Percentiles rank a stretch among this genome's conserved stretches.
Evolutionary conservation across 306 rosid genomes (phyloP).

Genomic region (Carpinus viminea): DNA sequence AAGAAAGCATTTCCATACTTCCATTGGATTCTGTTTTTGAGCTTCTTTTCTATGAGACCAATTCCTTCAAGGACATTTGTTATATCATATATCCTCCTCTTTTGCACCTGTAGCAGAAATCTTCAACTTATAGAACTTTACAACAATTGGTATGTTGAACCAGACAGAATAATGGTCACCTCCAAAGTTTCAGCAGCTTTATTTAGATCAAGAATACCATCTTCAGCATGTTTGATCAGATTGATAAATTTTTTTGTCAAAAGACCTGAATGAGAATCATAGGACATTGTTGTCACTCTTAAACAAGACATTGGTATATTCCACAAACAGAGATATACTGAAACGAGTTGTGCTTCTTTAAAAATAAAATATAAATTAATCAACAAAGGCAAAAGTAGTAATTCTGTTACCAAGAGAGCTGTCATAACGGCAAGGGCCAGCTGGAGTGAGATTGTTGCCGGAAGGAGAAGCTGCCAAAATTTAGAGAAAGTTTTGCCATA

Average conservation of each 20-base stretch:
- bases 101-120: constrained; percentile 72
- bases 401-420: constrained; percentile 79
- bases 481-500: constrained; percentile 13
- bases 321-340: not conserved
- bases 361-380: not conserved
- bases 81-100: constrained; percentile 96
- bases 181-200: constrained; percentile 94
- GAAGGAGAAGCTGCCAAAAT: constrained; percentile 82
- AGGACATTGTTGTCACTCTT: constrained; percentile 26
- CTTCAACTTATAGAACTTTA: constrained; percentile 30
- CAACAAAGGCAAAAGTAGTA: constrained; percentile 20
- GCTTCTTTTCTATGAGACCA: constrained; percentile 98
- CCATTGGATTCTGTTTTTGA: constrained; percentile 97
- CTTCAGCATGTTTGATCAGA: constrained; percentile 92
- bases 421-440: constrained; percentile 97
- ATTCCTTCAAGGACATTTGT: constrained; percentile 99
- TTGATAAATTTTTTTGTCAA: constrained; percentile 91
- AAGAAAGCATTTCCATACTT: constrained; percentile 60
- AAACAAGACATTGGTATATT: not conserved
- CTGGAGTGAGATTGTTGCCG: constrained; percentile 80
- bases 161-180: constrained; percentile 47
- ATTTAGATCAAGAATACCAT: constrained; percentile 72
- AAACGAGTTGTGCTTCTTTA: not conserved
- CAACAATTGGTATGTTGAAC: constrained; percentile 27
- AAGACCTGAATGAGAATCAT: constrained; percentile 53